phyloP scores from a whole-genome alignment of 441 rosid genomes.

The Corymbia calophylla region DNA sequence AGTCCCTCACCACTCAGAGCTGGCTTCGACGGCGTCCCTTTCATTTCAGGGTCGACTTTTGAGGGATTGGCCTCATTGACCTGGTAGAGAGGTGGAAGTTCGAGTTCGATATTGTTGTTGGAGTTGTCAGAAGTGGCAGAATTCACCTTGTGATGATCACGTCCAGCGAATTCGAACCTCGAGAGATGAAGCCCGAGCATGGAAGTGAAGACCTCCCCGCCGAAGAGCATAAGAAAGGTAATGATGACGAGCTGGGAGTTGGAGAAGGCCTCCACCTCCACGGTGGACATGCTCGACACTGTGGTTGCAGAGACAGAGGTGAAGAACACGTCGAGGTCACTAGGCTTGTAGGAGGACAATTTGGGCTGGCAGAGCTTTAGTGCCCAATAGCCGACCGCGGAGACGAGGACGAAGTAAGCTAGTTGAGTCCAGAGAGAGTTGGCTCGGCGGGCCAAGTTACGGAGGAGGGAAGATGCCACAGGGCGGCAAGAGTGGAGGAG shows the following conservation, averaged over 20 bases:
- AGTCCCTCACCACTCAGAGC: background rate
- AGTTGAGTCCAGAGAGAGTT: conserved; percentile 20
- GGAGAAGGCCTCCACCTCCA: conserved; percentile 70
- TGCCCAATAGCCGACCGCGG: conserved; percentile 22
- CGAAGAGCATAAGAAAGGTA: conserved; percentile 44
- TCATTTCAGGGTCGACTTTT: background rate
- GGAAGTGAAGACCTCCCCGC: conserved; percentile 47
- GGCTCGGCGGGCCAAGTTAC: background rate
- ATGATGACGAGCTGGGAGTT: conserved; percentile 44
- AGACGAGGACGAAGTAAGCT: conserved; percentile 16
- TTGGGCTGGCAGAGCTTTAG: conserved; percentile 28
- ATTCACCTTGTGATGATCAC: background rate
- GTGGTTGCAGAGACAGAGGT: conserved; percentile 69
- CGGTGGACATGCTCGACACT: conserved; percentile 59
- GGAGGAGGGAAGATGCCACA: background rate
- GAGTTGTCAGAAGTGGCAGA: background rate
- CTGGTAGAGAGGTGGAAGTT: background rate
- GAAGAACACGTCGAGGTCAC: conserved; percentile 49
- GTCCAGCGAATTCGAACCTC: background rate
- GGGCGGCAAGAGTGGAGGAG: background rate
- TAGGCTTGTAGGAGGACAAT: conserved; percentile 8
- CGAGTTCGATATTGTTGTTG: background rate
- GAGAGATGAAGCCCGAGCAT: conserved; percentile 15
- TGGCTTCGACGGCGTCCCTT: background rate
- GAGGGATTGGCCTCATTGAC: background rate